Conservation (phyloP, 2,329 filamentous ascomycete species). For the Coniochaeta pulveracea region DNA sequence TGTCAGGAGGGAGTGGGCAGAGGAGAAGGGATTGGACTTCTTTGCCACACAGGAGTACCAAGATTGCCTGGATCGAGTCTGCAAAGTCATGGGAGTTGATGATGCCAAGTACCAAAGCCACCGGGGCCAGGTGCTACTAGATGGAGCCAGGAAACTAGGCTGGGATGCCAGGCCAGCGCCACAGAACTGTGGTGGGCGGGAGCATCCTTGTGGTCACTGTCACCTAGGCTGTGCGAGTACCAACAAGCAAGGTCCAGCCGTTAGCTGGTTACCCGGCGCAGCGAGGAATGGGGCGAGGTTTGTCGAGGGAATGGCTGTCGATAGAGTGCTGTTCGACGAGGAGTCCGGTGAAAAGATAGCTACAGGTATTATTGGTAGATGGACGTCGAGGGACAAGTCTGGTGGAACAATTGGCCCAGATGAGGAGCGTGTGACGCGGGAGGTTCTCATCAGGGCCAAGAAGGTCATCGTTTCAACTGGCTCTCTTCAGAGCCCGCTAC, state of each 20-base stretch:
- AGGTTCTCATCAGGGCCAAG: constrained; percentile 65
- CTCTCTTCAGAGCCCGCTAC: constrained; percentile 62
- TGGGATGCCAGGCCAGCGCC: constrained; percentile 59
- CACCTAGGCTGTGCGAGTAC: constrained; percentile 50
- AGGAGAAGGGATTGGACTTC: constrained; percentile 51
- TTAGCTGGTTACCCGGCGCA: constrained; percentile 71
- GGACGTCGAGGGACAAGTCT: constrained; percentile 58
- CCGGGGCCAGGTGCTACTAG: constrained; percentile 59
- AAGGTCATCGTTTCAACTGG: constrained; percentile 72
- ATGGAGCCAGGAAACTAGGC: constrained; percentile 63
- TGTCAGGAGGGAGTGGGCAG: constrained; percentile 74
- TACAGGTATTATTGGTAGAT: constrained; percentile 60
- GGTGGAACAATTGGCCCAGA: constrained; percentile 40
- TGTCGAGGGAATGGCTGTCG: constrained; percentile 69
- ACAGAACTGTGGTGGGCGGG: constrained; percentile 65
- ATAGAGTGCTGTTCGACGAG: constrained; percentile 58
- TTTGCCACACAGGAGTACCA: constrained; percentile 69
- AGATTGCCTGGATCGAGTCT: constrained; percentile 68
- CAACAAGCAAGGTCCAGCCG: constrained; percentile 68
- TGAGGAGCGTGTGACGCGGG: constrained; percentile 38
- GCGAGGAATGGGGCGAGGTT: constrained; percentile 67
- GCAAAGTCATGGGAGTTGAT: constrained; percentile 65
- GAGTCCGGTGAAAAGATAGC: constrained; percentile 39
- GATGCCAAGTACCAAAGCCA: constrained; percentile 58
- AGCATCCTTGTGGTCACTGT: constrained; percentile 65